Base-by-base conservation (phyloP, 2,329 filamentous ascomycete species). In the Colletotrichum lupini region DNA sequence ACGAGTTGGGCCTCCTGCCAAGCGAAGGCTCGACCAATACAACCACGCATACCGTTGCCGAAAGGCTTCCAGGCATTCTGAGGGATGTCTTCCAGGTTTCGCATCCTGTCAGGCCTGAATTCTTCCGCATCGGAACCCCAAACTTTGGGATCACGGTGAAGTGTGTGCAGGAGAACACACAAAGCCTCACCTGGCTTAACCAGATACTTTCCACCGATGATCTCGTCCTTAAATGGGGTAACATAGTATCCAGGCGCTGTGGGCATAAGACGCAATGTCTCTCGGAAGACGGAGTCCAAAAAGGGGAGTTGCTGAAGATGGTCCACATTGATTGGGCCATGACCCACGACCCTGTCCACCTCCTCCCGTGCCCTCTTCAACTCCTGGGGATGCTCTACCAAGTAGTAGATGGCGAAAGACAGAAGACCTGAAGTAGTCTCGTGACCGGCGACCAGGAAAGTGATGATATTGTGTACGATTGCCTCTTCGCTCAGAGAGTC, bases 371-470 rank as follows among this genome's bases (percentile, higher is more conserved):
- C 91, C 75, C 90, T 90, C 46, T 82, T 82, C 74, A 91, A 90
- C 1, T 85, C 84, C 1, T 87, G 85, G 0, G 92, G 92, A 76
- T 92, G 85, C 78, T 91, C 92, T 37, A 93, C 80, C 1, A 95
- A 84, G 66, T 92, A 86, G 78, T 91, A 92, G 65, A 93, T 88
- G 0, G 87, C 82, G 76, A 93, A 94, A 0, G 91, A 88, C 9
- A 94, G 80, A 14, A 92, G 82, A 4, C 92, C 92, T 1, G 90
- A 90, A 0, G 93, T 93, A 0, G 93, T 95, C 74, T 93, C 92
- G 76, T 93, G 91, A 5, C 91, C 89, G 66, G 90, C 90, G 74
- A 91, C 89, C n/a, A 93, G 81, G 76, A 93, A 93, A 0, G 91
- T 93, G 68, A 92, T 89, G 83, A 94, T 88, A 76, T 94, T 93